phyloP scores from a whole-genome alignment of 2,329 filamentous ascomycete genomes.

The Alternaria rosae region DNA sequence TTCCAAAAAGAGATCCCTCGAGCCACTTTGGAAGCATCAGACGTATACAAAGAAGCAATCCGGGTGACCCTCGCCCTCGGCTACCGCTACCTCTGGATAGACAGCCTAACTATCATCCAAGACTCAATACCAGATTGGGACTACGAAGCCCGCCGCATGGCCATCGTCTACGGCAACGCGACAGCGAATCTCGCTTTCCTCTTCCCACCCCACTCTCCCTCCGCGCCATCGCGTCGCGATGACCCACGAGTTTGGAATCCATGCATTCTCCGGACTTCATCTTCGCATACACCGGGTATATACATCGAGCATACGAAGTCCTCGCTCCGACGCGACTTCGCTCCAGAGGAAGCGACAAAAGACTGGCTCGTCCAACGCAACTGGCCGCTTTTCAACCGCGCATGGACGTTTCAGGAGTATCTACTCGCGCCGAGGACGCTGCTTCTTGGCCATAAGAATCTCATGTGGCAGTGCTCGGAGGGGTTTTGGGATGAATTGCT shows the following conservation, averaged over 20 bases:
- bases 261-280: constrained; percentile 10
- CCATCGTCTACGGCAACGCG: constrained; percentile 20
- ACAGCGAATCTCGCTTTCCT: constrained; percentile 19
- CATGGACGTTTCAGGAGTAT: constrained; percentile 32
- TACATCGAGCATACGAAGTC: constrained; percentile 9
- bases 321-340: too few relatives aligned
- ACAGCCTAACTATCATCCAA: constrained; percentile 31
- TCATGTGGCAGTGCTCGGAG: constrained; percentile 22
- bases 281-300: background rate
- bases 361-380: constrained; percentile 9
- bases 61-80: constrained; percentile 15
- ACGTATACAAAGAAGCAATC: constrained; percentile 25
- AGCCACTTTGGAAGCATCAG: background rate
- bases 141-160: constrained; percentile 18
- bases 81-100: constrained; percentile 32
- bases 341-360: background rate
- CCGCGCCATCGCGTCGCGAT: background rate
- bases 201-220: background rate
- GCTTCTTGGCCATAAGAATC: constrained; percentile 14
- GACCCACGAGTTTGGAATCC: constrained; percentile 17
- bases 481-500: constrained; percentile 19
- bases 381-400: constrained; percentile 24
- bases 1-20: constrained; percentile 7
- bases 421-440: constrained; percentile 19
- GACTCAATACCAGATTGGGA: constrained; percentile 18